phyloP scores from a whole-genome alignment of 352 stramenopile genomes.

The Phytophthora capsici region DNA sequence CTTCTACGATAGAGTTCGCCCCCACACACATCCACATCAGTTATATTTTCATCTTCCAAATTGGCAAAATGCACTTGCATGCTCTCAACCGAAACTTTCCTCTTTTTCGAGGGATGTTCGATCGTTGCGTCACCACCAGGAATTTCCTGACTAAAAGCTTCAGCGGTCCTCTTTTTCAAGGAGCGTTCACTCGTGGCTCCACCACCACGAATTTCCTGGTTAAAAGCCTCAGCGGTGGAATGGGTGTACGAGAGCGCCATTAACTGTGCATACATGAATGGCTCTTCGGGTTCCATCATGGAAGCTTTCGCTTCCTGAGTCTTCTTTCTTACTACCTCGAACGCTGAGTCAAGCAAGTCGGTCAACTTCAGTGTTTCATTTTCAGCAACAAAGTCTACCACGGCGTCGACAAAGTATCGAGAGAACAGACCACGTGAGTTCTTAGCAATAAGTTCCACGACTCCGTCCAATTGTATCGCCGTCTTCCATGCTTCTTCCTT shows the following conservation, averaged over 20 bases:
- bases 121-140: too few relatives aligned
- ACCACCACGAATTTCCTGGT: too few relatives aligned
- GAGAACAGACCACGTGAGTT: slow-evolving; percentile 12
- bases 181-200: not conserved
- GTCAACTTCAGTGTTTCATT: not conserved
- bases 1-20: too few relatives aligned
- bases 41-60: not conserved
- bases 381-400: not conserved
- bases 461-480: not conserved
- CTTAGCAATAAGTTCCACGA: slow-evolving; percentile 3
- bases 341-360: too few relatives aligned
- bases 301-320: too few relatives aligned
- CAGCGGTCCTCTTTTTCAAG: too few relatives aligned
- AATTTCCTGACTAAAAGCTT: too few relatives aligned
- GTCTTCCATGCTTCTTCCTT: not conserved
- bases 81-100: not conserved
- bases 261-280: too few relatives aligned
- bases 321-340: too few relatives aligned
- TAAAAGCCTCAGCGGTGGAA: too few relatives aligned
- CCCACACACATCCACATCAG: not conserved
- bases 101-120: not conserved
- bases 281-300: too few relatives aligned
- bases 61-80: not conserved
- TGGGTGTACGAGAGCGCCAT: too few relatives aligned
- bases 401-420: not conserved